phyloP scores from a whole-genome alignment of 371 early-diverging fungal genomes.

The Chytridium lagenaria region DNA sequence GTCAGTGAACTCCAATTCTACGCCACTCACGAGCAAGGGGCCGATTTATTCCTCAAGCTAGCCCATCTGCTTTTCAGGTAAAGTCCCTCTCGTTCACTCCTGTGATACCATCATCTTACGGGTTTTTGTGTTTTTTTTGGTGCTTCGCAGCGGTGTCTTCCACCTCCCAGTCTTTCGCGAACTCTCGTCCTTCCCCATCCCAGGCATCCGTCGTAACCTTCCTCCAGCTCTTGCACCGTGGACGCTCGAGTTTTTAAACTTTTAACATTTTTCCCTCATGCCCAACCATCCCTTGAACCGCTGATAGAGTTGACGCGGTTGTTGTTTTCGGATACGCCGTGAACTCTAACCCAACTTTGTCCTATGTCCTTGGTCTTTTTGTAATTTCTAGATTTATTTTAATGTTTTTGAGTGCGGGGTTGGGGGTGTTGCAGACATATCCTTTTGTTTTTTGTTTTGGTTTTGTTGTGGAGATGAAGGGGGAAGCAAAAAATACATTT shows the following conservation, averaged over 20 bases:
- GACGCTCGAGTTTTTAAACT: slow-evolving; percentile 39
- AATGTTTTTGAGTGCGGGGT: not conserved
- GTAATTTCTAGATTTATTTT: not conserved
- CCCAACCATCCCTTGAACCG: slow-evolving; percentile 37
- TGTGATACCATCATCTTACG: too few species aligned
- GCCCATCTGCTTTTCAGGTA: slow-evolving; percentile 67
- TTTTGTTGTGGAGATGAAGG: not conserved
- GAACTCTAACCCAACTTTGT: not conserved
- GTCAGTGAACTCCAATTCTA: slow-evolving; percentile 72
- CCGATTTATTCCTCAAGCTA: slow-evolving; percentile 67
- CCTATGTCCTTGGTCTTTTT: not conserved
- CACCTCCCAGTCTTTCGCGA: slow-evolving; percentile 31
- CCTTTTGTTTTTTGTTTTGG: not conserved
- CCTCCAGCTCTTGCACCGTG: slow-evolving; percentile 18
- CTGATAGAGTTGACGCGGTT: slow-evolving; percentile 9
- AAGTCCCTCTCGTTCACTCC: too few species aligned
- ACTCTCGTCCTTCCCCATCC: slow-evolving; percentile 28
- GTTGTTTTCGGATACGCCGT: not conserved
- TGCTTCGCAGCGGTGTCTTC: slow-evolving; percentile 28
- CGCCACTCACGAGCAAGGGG: slow-evolving; percentile 69
- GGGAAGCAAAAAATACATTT: not conserved
- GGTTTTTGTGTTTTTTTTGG: not conserved
- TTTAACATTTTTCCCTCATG: slow-evolving; percentile 47
- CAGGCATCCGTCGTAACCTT: slow-evolving; percentile 5
- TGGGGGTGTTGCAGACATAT: not conserved